These are phyloP conservation scores for Luffa acutangula DNA, from an alignment of 306 rosid genomes.

Conservation along the genomic window DNA sequence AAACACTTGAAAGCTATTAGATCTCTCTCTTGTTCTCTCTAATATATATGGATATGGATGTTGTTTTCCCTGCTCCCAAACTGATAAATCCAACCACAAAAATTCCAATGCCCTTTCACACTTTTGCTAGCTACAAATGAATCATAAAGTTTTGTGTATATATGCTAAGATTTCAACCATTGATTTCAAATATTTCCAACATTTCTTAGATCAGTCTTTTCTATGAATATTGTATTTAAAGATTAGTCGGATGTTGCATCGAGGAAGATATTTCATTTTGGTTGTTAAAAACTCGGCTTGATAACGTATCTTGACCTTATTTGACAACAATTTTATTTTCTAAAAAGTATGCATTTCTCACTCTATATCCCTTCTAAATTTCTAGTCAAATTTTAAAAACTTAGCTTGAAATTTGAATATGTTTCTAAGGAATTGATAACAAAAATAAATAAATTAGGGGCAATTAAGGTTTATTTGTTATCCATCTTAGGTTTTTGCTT, in stretches of 20 bases:
- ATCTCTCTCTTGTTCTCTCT: constrained; percentile 7
- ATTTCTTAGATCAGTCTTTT: not conserved
- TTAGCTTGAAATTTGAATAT: not conserved
- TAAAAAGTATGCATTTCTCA: not conserved
- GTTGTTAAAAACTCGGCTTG: not conserved
- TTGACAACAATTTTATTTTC: not conserved
- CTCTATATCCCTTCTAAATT: not conserved
- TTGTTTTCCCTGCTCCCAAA: constrained; percentile 9
- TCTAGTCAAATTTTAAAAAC: not conserved
- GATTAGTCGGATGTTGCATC: not conserved
- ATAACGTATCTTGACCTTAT: not conserved
- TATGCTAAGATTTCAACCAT: not conserved
- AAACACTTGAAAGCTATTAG: constrained; percentile 6
- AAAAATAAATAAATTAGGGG: not conserved
- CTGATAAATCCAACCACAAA: constrained; percentile 9
- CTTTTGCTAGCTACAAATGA: not conserved
- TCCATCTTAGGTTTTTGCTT: not conserved
- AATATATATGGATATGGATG: not conserved
- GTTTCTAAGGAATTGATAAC: not conserved
- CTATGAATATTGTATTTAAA: not conserved
- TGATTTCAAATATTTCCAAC: not conserved
- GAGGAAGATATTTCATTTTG: not conserved
- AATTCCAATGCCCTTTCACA: not conserved
- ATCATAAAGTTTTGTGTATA: not conserved
- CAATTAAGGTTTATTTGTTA: not conserved